A percentile compares a stretch with the other conserved stretches of the same genome.
phyloP scores from a whole-genome alignment of 148 eudicot species.

The Vaccinium corymbosum region DNA sequence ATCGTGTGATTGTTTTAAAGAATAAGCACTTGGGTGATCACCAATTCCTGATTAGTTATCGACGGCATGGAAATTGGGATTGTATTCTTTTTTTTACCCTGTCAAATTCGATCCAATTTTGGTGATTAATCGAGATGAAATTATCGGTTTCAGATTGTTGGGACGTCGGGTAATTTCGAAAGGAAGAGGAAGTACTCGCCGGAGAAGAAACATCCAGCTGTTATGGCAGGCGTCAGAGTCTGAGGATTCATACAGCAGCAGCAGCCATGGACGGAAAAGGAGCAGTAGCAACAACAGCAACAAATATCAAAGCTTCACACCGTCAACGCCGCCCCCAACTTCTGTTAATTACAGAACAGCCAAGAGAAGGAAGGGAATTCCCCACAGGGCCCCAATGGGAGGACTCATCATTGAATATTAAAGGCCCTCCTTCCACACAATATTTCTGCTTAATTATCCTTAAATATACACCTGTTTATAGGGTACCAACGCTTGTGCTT shows the following conservation, averaged over 20 bases:
- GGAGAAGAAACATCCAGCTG: conserved; percentile 15
- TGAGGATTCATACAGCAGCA: conserved; percentile 61
- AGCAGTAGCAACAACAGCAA: conserved; percentile 16
- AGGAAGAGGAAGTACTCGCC: conserved; percentile 31
- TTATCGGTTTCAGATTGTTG: conserved; percentile 51
- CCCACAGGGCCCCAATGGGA: conserved; percentile 91
- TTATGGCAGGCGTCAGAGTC: conserved; percentile 38
- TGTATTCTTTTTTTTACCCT: background rate
- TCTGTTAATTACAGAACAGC: conserved; percentile 43
- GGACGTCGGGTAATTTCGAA: conserved; percentile 62
- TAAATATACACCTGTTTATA: background rate
- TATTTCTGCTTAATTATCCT: background rate
- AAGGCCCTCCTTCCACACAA: background rate
- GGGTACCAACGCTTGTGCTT: conserved; percentile 15
- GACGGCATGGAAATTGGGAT: background rate
- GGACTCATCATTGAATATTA: conserved; percentile 48
- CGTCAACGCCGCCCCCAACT: conserved; percentile 78
- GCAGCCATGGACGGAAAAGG: conserved; percentile 31
- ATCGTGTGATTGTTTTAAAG: no score
- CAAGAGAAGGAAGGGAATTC: conserved; percentile 92
- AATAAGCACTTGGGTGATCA: background rate
- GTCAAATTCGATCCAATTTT: background rate
- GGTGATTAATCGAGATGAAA: background rate
- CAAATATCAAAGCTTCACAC: conserved; percentile 48
- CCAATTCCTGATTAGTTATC: background rate